phyloP scores from a whole-genome alignment of 2,329 filamentous ascomycete genomes.

The Ophioceras dolichostomum region DNA sequence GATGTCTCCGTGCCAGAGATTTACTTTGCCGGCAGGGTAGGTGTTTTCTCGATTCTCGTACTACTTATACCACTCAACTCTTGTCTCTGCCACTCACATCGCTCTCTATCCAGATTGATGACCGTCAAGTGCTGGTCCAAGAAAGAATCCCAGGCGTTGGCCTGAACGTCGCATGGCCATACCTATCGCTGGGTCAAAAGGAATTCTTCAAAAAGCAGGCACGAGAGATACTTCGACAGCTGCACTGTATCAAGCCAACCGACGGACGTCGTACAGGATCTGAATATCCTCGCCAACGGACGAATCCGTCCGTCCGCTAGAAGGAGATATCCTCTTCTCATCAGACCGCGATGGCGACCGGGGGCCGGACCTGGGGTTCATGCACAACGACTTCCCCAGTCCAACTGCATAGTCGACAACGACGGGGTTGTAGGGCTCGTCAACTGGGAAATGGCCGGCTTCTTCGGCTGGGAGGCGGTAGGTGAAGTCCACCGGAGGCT shows the following conservation, averaged over 20 bases:
- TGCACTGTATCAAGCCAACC: slow-evolving; percentile 14
- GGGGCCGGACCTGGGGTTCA: slow-evolving; percentile 19
- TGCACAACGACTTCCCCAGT: slow-evolving; percentile 25
- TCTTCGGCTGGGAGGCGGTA: slow-evolving; percentile 17
- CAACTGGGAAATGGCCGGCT: slow-evolving; percentile 30
- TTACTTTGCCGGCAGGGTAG: slow-evolving; percentile 24
- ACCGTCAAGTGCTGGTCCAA: slow-evolving; percentile 21
- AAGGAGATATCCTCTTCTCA: slow-evolving; percentile 20
- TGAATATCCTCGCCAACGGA: slow-evolving; percentile 8
- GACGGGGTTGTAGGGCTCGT: slow-evolving; percentile 24
- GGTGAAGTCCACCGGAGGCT: slow-evolving; percentile 14
- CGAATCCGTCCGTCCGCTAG: slow-evolving; percentile 18
- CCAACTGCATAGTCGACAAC: slow-evolving; percentile 23
- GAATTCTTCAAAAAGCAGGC: slow-evolving; percentile 21
- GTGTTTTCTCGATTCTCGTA: slow-evolving; percentile 1
- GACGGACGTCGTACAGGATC: slow-evolving; percentile 9
- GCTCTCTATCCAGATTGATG: slow-evolving; percentile 21
- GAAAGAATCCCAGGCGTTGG: slow-evolving; percentile 23
- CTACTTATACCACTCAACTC: too few species aligned
- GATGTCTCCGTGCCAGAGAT: slow-evolving; percentile 21
- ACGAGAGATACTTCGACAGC: slow-evolving; percentile 15
- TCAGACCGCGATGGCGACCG: slow-evolving; percentile 6
- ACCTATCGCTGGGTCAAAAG: slow-evolving; percentile 19
- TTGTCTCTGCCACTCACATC: slow-evolving; percentile 3
- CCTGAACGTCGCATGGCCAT: slow-evolving; percentile 22